A percentile compares a stretch with the other conserved stretches of the same genome.
These are phyloP conservation scores for Thelonectria rubi DNA, from an alignment of 2,329 filamentous ascomycete species.

Conservation along the genomic window DNA sequence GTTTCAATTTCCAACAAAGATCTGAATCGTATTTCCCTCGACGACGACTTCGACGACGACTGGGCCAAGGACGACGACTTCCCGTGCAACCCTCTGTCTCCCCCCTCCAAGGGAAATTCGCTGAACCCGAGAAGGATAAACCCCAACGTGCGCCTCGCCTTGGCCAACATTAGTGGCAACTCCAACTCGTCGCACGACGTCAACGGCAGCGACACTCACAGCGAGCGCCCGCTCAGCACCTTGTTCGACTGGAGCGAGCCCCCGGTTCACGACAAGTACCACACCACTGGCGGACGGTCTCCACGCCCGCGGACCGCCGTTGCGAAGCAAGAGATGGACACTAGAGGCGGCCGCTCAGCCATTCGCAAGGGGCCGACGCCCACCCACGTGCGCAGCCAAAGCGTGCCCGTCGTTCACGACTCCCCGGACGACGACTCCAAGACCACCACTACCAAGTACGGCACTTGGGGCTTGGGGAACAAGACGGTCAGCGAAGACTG, in stretches of 20 bases:
- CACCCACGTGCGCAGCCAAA: conserved; percentile 81
- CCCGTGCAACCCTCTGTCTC: conserved; percentile 65
- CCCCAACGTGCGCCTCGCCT: conserved; percentile 62
- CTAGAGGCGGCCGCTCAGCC: conserved; percentile 73
- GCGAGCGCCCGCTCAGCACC: conserved; percentile 68
- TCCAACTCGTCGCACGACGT: conserved; percentile 39
- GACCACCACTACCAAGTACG: conserved; percentile 72
- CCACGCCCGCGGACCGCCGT: conserved; percentile 78
- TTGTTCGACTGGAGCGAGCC: conserved; percentile 84
- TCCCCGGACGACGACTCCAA: conserved; percentile 63
- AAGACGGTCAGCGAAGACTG: conserved; percentile 87
- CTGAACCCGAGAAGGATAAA: conserved; percentile 63
- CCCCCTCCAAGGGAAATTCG: conserved; percentile 60
- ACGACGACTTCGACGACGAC: conserved; percentile 71
- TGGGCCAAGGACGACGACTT: conserved; percentile 66
- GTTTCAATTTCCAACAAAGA: conserved; percentile 51
- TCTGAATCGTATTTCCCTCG: conserved; percentile 63
- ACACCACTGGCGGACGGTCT: conserved; percentile 65
- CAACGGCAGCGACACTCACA: conserved; percentile 29
- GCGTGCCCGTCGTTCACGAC: conserved; percentile 78
- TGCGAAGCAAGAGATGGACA: conserved; percentile 76
- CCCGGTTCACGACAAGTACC: conserved; percentile 67
- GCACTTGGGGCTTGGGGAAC: conserved; percentile 82
- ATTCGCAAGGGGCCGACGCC: conserved; percentile 74
- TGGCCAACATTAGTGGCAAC: conserved; percentile 62